Evolutionary conservation across 768 basidiomycete genomes (phyloP), one percentile per base, ranked within the genome.

Genomic region (Boletus rubroflammeus): DNA sequence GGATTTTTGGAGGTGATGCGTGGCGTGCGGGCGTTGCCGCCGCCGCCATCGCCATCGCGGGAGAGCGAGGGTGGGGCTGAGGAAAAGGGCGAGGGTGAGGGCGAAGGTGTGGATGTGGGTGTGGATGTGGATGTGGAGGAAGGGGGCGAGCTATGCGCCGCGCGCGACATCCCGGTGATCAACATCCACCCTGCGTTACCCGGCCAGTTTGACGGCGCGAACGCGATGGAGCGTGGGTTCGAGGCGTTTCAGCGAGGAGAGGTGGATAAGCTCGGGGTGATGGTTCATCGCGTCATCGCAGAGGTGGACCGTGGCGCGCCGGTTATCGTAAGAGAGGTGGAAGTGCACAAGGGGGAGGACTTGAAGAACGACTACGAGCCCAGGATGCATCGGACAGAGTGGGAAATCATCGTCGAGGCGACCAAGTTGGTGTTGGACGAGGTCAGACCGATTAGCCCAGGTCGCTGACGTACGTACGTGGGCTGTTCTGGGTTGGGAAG

Each of bases 181-280:
- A 99, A 98, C 67, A 76, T 99, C 5, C 97, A 98, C 64, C 97
- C 97, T 7, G 97, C 97, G 5, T 75, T 99, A 2, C 96, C 96
- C 0, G 93, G 94, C 2, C 84, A 88, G n/a, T 99, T 99, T 62
- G 94, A 97, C 62, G 97, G 97, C 6, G 85, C 90, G n/a, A 81
- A 90, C 62, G 93, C 95, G 1, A 88, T 98, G 50, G 83, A 88
- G 58, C 77, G 96, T 11, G 93, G 95, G 4, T 94, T 83, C 65
- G 91, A 92, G 57, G 94, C 93, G 0, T 97, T 90, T 67, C 80
- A 88, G 65, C 81, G 76, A 51, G 91, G 92, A 0, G 88, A 95
- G 67, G 86, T 95, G 44, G 75, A 76, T 31, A 77, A 79, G 53
- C 84, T 88, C 0, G 95, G 97, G 0, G 85, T 82, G 1, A 98